Percentiles rank a stretch among this genome's conserved stretches.
Conservation (phyloP, 1,139 yeast species). For the Yamadazyma aaseri region DNA sequence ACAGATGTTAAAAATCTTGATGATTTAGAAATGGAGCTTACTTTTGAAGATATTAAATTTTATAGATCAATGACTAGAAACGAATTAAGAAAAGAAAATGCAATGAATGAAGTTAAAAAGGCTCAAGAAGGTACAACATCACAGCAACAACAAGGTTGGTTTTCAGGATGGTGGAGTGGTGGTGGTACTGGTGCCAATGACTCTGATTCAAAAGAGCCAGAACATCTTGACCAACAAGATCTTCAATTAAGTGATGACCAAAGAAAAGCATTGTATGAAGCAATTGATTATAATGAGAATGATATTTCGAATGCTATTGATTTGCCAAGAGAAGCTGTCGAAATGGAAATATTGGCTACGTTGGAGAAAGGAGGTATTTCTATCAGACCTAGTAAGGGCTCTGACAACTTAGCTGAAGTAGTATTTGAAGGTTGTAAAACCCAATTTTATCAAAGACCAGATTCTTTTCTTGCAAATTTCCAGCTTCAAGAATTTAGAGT, state of each 20-base stretch:
- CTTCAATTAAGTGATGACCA: constrained; percentile 57
- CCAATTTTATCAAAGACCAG: constrained; percentile 73
- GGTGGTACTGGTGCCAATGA: constrained; percentile 9
- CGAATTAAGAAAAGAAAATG: constrained; percentile 59
- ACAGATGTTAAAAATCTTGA: constrained; percentile 46
- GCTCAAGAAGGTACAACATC: constrained; percentile 8
- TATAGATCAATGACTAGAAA: constrained; percentile 78
- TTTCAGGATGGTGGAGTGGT: constrained; percentile 60
- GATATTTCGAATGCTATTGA: constrained; percentile 54
- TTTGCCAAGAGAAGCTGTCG: constrained; percentile 72
- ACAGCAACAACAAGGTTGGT: constrained; percentile 44
- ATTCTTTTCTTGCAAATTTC: constrained; percentile 69
- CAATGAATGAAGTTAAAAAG: constrained; percentile 12
- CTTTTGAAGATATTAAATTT: constrained; percentile 79
- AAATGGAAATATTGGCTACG: constrained; percentile 62
- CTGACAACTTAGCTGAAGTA: constrained; percentile 64
- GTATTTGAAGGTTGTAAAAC: constrained; percentile 81
- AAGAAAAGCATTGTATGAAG: constrained; percentile 81
- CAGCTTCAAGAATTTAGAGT: constrained; percentile 79
- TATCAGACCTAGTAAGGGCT: constrained; percentile 43
- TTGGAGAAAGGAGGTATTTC: constrained; percentile 77
- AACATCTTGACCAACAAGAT: constrained; percentile 16
- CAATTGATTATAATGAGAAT: constrained; percentile 86
- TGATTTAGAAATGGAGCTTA: constrained; percentile 56
- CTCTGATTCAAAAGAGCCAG: constrained; percentile 5